Base-by-base conservation (phyloP, 306 rosid genomes). In the Amphicarpaea edgeworthii region DNA sequence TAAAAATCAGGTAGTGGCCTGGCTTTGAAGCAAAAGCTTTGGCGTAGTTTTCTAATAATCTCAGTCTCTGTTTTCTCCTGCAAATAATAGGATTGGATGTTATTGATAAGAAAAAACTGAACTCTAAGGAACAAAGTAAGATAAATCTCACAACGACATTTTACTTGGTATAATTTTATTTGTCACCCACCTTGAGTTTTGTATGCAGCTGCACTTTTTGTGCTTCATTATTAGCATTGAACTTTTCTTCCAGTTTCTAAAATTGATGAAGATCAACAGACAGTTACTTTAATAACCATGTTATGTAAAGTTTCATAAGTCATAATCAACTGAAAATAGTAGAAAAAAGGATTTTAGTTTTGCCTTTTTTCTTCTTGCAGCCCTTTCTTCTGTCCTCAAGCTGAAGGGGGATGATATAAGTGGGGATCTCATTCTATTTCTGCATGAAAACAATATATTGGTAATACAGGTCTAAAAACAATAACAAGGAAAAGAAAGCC, bases 241-340 rank as follows among this genome's bases (percentile, higher is more conserved):
- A 95, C 77, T 92, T 92, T 74, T 90, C 97, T 85, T 95, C 97
- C 12, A 95, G 99, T 79, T 89, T 95, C 99, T 95, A 85, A 28
- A 90, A 69, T 72, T 70, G 63, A 73, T 17, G 57, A 45, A 41
- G 37, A 79, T 54, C 62, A 60, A 41, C 4, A 37, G 32, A 51
- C 28, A 66, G 69, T 50, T 60, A 12, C 12, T 17, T 78, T 0
- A 67, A 69, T 59, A 37, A 76, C 20, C 45, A 75, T 9, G 17
- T 55, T 17, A 76, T 41, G 23, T 41, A 51, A 38, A 61, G 40
- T n/a, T n/a, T 28, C 47, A 28, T 28, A 28, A 28, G 3, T 61
- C 54, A 20, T 68, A 32, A 78, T 23, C 23, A n/a, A 72, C 16
- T 45, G 38, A n/a, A 42, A 63, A 38, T 46, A 73, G 72, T 40